Base-by-base conservation (phyloP, 208 protist species). In the Trypanosoma vivax region DNA sequence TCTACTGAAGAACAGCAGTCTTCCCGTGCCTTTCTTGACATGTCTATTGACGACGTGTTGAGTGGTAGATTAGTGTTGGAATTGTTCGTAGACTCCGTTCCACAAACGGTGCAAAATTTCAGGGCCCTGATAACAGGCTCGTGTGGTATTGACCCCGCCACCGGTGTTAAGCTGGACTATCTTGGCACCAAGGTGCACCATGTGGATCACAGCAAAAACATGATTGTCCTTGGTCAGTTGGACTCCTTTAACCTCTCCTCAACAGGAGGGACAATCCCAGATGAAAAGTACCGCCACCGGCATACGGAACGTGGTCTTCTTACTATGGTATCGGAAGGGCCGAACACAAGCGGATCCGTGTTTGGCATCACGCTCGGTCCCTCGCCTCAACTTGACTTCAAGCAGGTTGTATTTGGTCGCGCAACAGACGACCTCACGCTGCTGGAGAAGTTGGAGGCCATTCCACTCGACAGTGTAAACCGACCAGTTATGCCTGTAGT, bases 391-490 rank as follows among this genome's bases (percentile, higher is more conserved):
- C 63, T 93, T 3, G 94, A 97, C 53, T 92, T 84, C 54, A 93
- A 91, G 46, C 96, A 99, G 57, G 88, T 96, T 19, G 94, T 97
- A 9, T 98, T 98, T 61, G 96, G 96, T 14, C 62, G 80, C n/a
- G 88, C 96, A 27, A 65, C 89, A 27, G 76, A 94, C 30, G 88
- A 90, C 28, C 42, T 85, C 28, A 43, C 53, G 19, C 34, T 89
- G 21, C 50, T 94, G 45, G 83, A 88, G 9, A 84, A 82, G 62
- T 28, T 94, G 18, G 82, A 90, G 60, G 54, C 58, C 1, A 57
- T 94, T 37, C 72, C 86, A 5, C 51, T 83, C 31, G 76, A 88
- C 57, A 57, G 51, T 18, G 71, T 80, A 4, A 82, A 82, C 14
- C 55, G 60, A 5, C 82, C 83, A 9, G 43, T 88, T 23, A 60